Evolutionary conservation across 306 rosid species (phyloP), one percentile per base, ranked within the genome.

Genomic region (Cicer yamashitae): DNA sequence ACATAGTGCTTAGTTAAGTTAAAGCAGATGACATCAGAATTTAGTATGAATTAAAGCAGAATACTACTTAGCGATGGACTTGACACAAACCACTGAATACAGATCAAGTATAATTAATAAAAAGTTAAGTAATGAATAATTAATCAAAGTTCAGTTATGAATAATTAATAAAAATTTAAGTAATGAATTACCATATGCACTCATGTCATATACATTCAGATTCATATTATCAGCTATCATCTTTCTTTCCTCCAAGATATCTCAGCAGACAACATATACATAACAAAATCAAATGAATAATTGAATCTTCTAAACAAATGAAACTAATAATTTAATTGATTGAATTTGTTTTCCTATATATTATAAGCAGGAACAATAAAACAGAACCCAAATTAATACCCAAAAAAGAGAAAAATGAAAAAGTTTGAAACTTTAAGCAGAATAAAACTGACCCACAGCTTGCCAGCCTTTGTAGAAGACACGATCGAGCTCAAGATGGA

Each of bases 391-490:
- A 57, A 22, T 22, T 22, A 22, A 56, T 48, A 64, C 20, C 73
- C 67, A 44, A 34, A 7, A 7, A 70, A 50, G 14, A 30, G 70
- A 47, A 63, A 44, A 39, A 39, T 9, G 22, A 62, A 12, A 53
- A 73, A 66, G 73, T 1, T 47, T 4, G 64, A 73, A 71, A 48
- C 58, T 65, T 56, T 5, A 37, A 76, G 62, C 7, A 77, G 40
- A 7, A 14, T 44, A 41, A 74, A 75, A 77, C 93, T 82, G 65
- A 93, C 98, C 98, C 58, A 90, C 93, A 59, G 81, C 91, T 80
- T 87, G 93, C 98, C 98, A 94, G 74, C 94, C 96, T 46, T 77
- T 79, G 81, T 88, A 87, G 84, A 91, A 91, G 70, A 94, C 51
- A 39, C 93, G 89, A 44, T 86, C 57, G 76, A 94, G 94, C 79